These are phyloP conservation scores for Teratosphaeria nubilosa DNA, from an alignment of 2,329 filamentous ascomycete genomes.

Conservation along the genomic window DNA sequence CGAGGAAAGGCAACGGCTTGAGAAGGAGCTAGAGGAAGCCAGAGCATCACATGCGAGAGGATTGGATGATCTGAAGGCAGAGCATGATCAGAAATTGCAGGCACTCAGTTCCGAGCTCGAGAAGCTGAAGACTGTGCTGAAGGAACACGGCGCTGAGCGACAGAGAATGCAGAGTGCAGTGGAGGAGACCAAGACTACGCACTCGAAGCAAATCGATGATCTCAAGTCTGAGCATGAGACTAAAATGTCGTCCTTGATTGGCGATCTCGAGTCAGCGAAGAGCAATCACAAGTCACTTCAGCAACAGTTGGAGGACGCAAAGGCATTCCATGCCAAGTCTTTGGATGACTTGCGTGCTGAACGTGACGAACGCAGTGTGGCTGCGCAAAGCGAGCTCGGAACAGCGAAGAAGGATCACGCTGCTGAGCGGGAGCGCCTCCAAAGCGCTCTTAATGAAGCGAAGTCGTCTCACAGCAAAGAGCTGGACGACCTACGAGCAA, in stretches of 20 bases:
- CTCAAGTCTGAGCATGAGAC: background rate
- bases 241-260: background rate
- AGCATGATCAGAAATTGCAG: background rate
- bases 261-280: background rate
- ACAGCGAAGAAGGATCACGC: background rate
- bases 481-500: background rate
- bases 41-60: background rate
- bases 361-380: background rate
- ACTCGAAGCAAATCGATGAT: background rate
- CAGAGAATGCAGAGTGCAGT: background rate
- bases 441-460: background rate
- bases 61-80: background rate
- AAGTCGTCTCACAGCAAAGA: background rate
- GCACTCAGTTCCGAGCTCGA: background rate
- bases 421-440: background rate
- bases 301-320: background rate
- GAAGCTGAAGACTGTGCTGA: background rate
- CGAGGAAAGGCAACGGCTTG: background rate
- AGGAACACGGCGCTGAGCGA: background rate
- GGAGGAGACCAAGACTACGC: background rate
- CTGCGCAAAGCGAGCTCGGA: background rate
- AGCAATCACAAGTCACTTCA: background rate
- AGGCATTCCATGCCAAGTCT: background rate
- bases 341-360: conserved; percentile 3
- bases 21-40: background rate